These are phyloP conservation scores for Dothistroma pini DNA, from an alignment of 2,329 filamentous ascomycete species.

Conservation along the genomic window DNA sequence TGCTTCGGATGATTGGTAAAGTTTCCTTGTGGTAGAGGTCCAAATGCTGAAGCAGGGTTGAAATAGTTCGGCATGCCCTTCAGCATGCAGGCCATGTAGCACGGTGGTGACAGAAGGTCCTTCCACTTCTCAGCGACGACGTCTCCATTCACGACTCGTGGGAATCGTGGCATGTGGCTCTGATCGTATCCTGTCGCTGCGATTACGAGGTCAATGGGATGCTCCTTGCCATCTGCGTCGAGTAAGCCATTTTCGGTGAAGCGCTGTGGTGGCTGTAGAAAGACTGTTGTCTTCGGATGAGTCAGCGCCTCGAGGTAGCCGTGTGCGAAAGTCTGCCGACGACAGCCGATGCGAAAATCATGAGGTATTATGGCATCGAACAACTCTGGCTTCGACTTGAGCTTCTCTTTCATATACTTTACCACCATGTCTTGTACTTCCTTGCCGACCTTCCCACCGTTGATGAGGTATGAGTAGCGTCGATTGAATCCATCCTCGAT, in stretches of 20 bases:
- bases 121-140: conserved; percentile 11
- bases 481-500: conserved; percentile 20
- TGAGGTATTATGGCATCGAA: conserved; percentile 19
- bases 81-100: conserved; percentile 24
- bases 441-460: conserved; percentile 18
- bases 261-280: conserved; percentile 12
- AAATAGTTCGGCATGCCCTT: conserved; percentile 24
- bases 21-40: conserved; percentile 22
- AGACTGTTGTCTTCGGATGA: conserved; percentile 20
- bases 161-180: conserved; percentile 20
- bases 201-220: conserved; percentile 21
- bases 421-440: conserved; percentile 18
- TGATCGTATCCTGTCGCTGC: conserved; percentile 25
- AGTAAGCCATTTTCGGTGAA: conserved; percentile 20
- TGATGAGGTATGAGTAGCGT: conserved; percentile 21
- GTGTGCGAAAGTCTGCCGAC: conserved; percentile 22
- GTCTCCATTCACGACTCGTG: conserved; percentile 18
- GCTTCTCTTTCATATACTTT: conserved; percentile 22
- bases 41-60: conserved; percentile 23
- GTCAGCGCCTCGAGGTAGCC: conserved; percentile 23
- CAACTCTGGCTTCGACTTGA: conserved; percentile 18
- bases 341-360: conserved; percentile 23
- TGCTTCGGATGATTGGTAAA: conserved; percentile 21
- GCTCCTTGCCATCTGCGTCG: conserved; percentile 19
- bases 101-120: conserved; percentile 14